Conservation (phyloP, 371 early-diverging fungal species). For the Phascolomyces articulosus region DNA sequence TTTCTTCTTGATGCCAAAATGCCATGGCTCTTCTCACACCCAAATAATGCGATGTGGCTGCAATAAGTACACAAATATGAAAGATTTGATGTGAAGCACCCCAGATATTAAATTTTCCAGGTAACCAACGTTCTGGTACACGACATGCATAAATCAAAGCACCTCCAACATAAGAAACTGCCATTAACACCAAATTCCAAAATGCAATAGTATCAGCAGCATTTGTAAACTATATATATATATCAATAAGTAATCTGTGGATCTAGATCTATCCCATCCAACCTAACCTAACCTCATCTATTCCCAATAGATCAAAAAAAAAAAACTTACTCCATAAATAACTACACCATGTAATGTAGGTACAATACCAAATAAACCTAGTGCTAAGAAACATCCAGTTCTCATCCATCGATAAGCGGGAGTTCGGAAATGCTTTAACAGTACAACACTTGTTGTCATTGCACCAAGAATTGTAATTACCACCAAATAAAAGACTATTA, state of each 20-base stretch:
- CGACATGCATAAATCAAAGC: constrained; percentile 82
- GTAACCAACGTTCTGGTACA: constrained; percentile 63
- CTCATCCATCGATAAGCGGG: constrained; percentile 83
- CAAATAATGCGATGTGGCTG: constrained; percentile 76
- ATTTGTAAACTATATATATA: constrained; percentile 26
- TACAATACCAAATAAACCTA: constrained; percentile 80
- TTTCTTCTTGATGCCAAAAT: constrained; percentile 46
- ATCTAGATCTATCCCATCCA: too few species aligned
- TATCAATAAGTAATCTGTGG: too few species aligned
- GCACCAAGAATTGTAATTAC: constrained; percentile 11
- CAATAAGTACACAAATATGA: constrained; percentile 84
- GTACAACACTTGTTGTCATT: constrained; percentile 53
- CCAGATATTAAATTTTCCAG: constrained; percentile 62
- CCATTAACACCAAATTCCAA: constrained; percentile 71
- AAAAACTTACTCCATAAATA: constrained; percentile 71
- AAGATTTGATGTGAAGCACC: constrained; percentile 93
- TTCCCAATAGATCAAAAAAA: too few species aligned
- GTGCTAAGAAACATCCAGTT: constrained; percentile 75
- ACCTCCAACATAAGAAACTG: constrained; percentile 76
- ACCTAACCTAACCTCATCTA: too few species aligned
- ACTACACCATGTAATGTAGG: constrained; percentile 74
- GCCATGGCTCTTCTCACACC: constrained; percentile 76
- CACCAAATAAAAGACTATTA: constrained; percentile 12
- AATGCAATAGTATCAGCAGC: constrained; percentile 65
- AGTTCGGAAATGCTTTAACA: constrained; percentile 67